Evolutionary conservation across 306 rosid genomes (phyloP), one percentile per base, ranked within the genome.

Genomic region (Myrica gale): DNA sequence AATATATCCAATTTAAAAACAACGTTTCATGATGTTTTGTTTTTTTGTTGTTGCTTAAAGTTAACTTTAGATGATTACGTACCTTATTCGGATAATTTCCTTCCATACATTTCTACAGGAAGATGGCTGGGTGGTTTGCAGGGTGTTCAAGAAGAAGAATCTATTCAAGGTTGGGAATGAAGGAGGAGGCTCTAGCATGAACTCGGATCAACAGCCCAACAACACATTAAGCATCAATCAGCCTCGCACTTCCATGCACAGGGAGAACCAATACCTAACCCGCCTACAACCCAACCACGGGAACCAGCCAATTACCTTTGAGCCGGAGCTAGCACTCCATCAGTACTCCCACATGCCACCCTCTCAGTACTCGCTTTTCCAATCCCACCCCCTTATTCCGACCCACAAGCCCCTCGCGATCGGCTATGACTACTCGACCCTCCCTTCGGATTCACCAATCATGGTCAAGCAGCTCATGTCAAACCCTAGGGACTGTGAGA

Each of bases 61-160:
- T 23, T 11, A 60, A 32, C 9, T 23, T 9, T 20, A 56, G 1
- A 20, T 57, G 39, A 60, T 54, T 17, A n/a, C 6, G 17, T 17
- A 54, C 15, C 39, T 60, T 60, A 11, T 52, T 52, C 1, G 4
- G 67, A 60, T 23, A 23, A 23, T 39, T 39, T 39, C 42, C 8
- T 63, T 41, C 21, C 45, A 6, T 60, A 1, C 68, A 65, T 44
- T 39, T 76, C 68, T 81, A 79, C n/a, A 93, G 97, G 97, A 94
- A 77, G 98, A 95, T 37, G 97, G 98, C 0, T 95, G 97, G 98
- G 98, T 95, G 65, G 88, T 95, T 17, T 95, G 98, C 56, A 83
- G 97, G 79, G 98, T 95, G 20, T 95, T 95, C 85, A 92, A 95
- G 89, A 95, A 95, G 92, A 95, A 95, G 80, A 89, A 92, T 61